Percentiles rank a stretch among this genome's conserved stretches.
phyloP scores from a whole-genome alignment of 1,139 yeast species.

The Suhomyces taliae region DNA sequence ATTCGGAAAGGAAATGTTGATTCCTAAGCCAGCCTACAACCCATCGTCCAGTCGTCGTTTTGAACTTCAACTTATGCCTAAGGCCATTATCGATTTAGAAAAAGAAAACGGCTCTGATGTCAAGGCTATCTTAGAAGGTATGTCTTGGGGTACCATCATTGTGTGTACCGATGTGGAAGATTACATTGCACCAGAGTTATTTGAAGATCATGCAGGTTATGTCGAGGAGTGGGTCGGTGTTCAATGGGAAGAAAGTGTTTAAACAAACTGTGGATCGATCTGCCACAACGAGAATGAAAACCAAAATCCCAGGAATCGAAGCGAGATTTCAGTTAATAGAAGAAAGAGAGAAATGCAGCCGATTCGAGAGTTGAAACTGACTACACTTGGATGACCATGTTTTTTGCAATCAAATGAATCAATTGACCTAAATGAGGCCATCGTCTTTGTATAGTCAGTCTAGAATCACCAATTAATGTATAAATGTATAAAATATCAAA shows the following conservation, averaged over 20 bases:
- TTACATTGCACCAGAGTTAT: constrained; percentile 53
- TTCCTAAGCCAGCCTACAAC: constrained; percentile 57
- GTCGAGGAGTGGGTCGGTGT: constrained; percentile 91
- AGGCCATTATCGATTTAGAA: constrained; percentile 81
- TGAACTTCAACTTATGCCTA: constrained; percentile 94
- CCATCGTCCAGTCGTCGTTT: constrained; percentile 66
- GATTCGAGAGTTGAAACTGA: no score
- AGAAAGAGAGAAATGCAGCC: no score
- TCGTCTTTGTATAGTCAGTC: no score
- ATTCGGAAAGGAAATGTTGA: constrained; percentile 23
- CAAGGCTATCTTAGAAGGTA: constrained; percentile 61
- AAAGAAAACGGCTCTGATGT: constrained; percentile 35
- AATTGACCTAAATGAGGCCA: no score
- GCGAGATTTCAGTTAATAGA: no score
- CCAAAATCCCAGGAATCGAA: no score
- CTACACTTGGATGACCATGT: no score
- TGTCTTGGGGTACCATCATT: constrained; percentile 97
- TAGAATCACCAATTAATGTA: no score
- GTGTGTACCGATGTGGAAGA: constrained; percentile 82
- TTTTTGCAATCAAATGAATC: no score
- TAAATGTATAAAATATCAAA: no score
- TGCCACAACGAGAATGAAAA: no score
- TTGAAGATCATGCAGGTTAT: constrained; percentile 67
- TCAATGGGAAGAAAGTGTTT: constrained; percentile 81
- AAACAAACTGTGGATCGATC: background rate